phyloP scores from a whole-genome alignment of 805 yeast species.

The Zygosaccharomyces bailii region DNA sequence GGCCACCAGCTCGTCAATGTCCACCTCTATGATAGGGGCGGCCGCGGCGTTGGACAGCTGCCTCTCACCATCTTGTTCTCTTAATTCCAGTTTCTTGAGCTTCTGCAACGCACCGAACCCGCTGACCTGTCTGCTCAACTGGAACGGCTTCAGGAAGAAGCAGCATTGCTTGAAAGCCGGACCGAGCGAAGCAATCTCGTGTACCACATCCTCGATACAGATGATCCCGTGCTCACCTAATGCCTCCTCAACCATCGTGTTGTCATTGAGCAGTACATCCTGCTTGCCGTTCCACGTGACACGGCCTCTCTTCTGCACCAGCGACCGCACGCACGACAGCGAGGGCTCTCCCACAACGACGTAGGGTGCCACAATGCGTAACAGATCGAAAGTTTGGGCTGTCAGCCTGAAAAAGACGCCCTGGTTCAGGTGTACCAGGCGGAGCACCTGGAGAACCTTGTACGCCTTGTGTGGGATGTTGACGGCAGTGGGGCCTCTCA shows the following conservation, averaged over 20 bases:
- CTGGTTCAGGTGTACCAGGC: conserved; percentile 56
- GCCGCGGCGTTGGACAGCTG: conserved; percentile 57
- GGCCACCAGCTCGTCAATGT: conserved; percentile 64
- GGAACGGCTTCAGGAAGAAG: conserved; percentile 67
- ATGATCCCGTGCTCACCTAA: conserved; percentile 67
- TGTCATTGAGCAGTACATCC: conserved; percentile 60
- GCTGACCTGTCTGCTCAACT: conserved; percentile 61
- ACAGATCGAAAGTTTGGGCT: conserved; percentile 54
- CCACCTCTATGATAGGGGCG: conserved; percentile 65
- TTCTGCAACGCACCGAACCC: conserved; percentile 75
- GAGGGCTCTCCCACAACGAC: conserved; percentile 72
- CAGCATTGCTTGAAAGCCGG: conserved; percentile 59
- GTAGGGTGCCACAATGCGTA: conserved; percentile 69
- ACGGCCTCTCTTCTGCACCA: conserved; percentile 74
- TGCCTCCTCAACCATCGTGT: conserved; percentile 68
- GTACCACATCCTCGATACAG: conserved; percentile 78
- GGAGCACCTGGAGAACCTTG: conserved; percentile 56
- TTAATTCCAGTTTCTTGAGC: conserved; percentile 58
- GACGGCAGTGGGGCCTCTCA: conserved; percentile 60
- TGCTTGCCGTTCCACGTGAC: conserved; percentile 40
- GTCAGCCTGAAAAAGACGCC: conserved; percentile 72
- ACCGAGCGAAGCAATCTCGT: conserved; percentile 62
- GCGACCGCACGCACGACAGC: conserved; percentile 64
- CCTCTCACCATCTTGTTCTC: conserved; percentile 44
- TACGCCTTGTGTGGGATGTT: conserved; percentile 63